These are phyloP conservation scores for Lizonia empirigonia DNA, from an alignment of 2,329 filamentous ascomycete genomes.

Conservation along the genomic window DNA sequence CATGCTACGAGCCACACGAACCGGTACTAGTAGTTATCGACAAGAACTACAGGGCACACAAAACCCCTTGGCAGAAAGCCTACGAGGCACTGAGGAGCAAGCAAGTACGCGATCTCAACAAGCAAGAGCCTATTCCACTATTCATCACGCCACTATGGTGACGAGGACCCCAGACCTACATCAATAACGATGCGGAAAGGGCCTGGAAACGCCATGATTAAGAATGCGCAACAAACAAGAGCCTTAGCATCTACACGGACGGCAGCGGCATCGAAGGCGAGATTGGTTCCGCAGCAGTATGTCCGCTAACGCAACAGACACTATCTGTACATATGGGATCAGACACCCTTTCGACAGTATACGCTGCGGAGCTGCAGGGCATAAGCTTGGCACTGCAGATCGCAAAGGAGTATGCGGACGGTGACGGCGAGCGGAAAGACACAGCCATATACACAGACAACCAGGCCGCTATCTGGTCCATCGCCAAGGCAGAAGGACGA, in stretches of 20 bases:
- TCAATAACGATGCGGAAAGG: conserved; percentile 17
- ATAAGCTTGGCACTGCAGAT: conserved; percentile 27
- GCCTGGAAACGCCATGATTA: conserved; percentile 19
- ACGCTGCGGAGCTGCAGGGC: conserved; percentile 19
- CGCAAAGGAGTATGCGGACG: conserved; percentile 19
- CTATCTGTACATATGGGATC: conserved; percentile 18
- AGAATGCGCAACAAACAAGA: conserved; percentile 10
- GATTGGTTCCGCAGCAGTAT: conserved; percentile 22
- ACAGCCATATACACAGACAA: conserved; percentile 27
- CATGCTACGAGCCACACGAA: neutral
- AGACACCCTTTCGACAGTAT: conserved; percentile 18
- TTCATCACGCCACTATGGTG: too few relatives aligned
- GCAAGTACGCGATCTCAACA: conserved; percentile 4
- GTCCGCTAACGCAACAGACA: conserved; percentile 19
- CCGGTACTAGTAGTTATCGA: neutral
- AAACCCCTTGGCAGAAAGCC: neutral
- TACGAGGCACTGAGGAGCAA: neutral
- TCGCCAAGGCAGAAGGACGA: conserved; percentile 19
- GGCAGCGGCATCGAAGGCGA: conserved; percentile 25
- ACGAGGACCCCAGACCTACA: conserved; percentile 18
- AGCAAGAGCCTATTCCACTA: conserved; percentile 25
- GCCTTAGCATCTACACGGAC: conserved; percentile 30
- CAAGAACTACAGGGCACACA: neutral
- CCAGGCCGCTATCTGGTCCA: conserved; percentile 20
- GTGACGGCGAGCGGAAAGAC: conserved; percentile 9